Conservation (phyloP, 2,329 filamentous ascomycete species). For the Pochonia chlamydosporia region DNA sequence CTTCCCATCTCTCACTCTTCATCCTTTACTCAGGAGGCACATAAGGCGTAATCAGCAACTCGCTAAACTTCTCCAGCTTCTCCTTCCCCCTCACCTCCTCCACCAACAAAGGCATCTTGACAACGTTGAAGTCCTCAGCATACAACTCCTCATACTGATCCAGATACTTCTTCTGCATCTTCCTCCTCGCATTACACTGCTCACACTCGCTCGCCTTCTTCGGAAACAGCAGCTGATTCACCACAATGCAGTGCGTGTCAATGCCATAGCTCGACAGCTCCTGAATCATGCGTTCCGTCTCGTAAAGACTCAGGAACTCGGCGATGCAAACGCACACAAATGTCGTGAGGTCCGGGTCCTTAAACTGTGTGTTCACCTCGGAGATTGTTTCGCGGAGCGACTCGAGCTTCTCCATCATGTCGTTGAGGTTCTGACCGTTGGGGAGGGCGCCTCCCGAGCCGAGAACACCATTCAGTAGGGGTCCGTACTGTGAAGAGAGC, state of each 20-base stretch:
- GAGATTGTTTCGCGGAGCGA: slow-evolving; percentile 84
- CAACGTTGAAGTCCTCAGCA: slow-evolving; percentile 92
- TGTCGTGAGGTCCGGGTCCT: slow-evolving; percentile 89
- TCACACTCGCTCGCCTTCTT: slow-evolving; percentile 80
- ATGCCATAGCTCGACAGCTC: slow-evolving; percentile 90
- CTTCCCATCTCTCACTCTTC: not conserved
- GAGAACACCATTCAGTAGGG: slow-evolving; percentile 89
- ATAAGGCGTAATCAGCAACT: slow-evolving; percentile 75
- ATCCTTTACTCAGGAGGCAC: slow-evolving; percentile 51
- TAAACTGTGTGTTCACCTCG: slow-evolving; percentile 97
- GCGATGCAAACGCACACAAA: slow-evolving; percentile 99
- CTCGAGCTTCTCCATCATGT: slow-evolving; percentile 93
- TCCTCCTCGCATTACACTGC: slow-evolving; percentile 87
- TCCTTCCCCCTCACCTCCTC: slow-evolving; percentile 97
- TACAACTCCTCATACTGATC: slow-evolving; percentile 98
- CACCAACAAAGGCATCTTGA: slow-evolving; percentile 93
- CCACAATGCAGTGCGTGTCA: slow-evolving; percentile 94
- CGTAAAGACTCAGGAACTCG: slow-evolving; percentile 93
- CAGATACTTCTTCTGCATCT: slow-evolving; percentile 99
- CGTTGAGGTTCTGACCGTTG: slow-evolving; percentile 86
- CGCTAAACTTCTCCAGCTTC: slow-evolving; percentile 82
- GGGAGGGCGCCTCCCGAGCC: slow-evolving; percentile 70
- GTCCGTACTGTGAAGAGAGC: slow-evolving; percentile 89
- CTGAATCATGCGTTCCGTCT: slow-evolving; percentile 99
- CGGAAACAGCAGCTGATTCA: slow-evolving; percentile 95